Evolutionary conservation across 768 basidiomycete species (phyloP).

Genomic region (Leccinum uliginosum): DNA sequence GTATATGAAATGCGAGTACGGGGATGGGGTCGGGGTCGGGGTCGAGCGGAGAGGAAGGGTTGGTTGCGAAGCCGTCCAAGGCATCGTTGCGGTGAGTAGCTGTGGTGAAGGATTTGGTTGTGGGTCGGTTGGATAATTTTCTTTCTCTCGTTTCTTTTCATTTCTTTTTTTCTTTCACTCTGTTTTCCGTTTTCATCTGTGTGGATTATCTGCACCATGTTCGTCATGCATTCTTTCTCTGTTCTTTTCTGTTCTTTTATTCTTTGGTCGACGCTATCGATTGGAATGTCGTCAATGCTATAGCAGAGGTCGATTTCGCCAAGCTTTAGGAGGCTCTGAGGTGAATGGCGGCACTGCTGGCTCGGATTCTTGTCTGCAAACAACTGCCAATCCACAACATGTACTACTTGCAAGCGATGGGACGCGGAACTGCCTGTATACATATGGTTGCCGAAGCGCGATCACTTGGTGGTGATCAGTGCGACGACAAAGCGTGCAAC

Average conservation of each 20-base stretch:
- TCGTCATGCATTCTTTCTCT: too few relatives aligned
- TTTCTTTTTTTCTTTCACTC: not conserved
- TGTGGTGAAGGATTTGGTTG: too few relatives aligned
- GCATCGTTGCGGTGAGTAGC: conserved; percentile 10
- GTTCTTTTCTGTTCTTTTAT: too few relatives aligned
- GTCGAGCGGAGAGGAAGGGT: conserved; percentile 4
- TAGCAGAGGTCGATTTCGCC: not conserved
- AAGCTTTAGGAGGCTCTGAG: not conserved
- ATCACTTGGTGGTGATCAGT: too few relatives aligned
- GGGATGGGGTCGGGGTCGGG: conserved; percentile 28
- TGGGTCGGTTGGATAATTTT: not conserved
- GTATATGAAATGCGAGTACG: conserved; percentile 60
- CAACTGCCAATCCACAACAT: too few relatives aligned
- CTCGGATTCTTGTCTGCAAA: too few relatives aligned
- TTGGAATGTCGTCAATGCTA: not conserved
- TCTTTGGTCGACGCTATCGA: too few relatives aligned
- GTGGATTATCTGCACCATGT: not conserved
- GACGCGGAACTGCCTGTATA: too few relatives aligned
- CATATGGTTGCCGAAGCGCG: too few relatives aligned
- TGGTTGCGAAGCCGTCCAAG: conserved; percentile 18
- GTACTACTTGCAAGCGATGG: too few relatives aligned
- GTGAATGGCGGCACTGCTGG: too few relatives aligned
- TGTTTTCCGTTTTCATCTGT: not conserved
- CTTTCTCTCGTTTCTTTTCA: not conserved
- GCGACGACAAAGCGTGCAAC: too few relatives aligned